Evolutionary conservation across 1,284 basidiomycete species (phyloP), one percentile per base, ranked within the genome.

Genomic region (Apiotrichum akiyoshidainum): DNA sequence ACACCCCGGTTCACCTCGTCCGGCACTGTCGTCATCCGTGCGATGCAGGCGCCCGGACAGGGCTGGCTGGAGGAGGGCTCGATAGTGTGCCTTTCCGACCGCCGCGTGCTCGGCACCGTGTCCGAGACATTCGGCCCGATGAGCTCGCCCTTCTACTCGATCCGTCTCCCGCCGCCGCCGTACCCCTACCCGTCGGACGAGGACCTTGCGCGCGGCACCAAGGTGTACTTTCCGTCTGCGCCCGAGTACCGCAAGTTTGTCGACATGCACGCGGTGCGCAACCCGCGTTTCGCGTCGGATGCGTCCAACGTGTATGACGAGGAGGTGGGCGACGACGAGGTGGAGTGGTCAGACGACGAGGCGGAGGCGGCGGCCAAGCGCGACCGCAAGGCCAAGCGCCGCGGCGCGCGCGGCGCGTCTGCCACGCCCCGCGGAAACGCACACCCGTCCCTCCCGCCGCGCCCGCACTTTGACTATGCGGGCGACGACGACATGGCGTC

Each of bases 281-380:
- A 75, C 52, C 73, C 78, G 8, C 74, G 77, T 47, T 72, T 75
- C 65, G 80, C 80, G 63, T 80, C 79, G 8, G 83, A 84, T 66
- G 83, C 83, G 10, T 78, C 75, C 47, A 84, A 84, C 69, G 66
- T 81, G 8, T 81, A 77, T 68, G 83, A 84, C 64, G 82, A 84
- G 65, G 82, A 84, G 62, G 76, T 81, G 0, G 79, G 71, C 11
- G 81, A 80, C 49, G 79, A 80, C 46, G 83, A 84, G 68, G 71
- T 78, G 54, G 83, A 84, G 64, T 84, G 81, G 73, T 78, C 74
- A 33, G 83, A 84, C 63, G 83, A 84, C 59, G 83, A 84, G 68
- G 75, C 75, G 17, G 83, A 84, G 63, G 77, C 77, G 7, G 78
- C 77, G 48, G 80, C 81, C 35, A 80, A 79, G 68, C 65, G 73